Percentiles rank a stretch among this genome's conserved stretches.
These are phyloP conservation scores for Leucogyrophana mollusca DNA, from an alignment of 768 basidiomycete genomes.

Conservation along the genomic window DNA sequence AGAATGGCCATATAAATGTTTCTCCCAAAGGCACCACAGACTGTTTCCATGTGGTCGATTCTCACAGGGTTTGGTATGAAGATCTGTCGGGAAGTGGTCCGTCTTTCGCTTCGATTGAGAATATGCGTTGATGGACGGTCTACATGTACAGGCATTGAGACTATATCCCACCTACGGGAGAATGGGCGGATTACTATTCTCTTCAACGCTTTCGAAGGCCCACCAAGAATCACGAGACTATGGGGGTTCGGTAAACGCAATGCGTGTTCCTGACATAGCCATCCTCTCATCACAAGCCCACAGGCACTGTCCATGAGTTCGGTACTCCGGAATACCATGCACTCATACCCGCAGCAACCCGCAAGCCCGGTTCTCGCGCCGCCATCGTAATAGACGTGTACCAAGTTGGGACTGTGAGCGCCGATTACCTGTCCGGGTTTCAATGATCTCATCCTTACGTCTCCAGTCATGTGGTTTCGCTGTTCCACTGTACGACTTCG, in stretches of 20 bases:
- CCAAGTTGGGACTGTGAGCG: conserved; percentile 47
- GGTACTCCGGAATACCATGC: conserved; percentile 59
- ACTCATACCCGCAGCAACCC: conserved; percentile 44
- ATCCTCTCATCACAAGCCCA: neutral
- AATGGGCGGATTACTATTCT: conserved; percentile 64
- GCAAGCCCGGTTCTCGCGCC: conserved; percentile 59
- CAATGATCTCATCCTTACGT: neutral
- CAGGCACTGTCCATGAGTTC: conserved; percentile 62
- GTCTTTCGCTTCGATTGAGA: too few species aligned
- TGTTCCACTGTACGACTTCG: conserved; percentile 62
- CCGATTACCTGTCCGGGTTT: neutral
- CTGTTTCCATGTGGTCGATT: conserved; percentile 58
- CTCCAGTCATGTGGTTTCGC: conserved; percentile 64
- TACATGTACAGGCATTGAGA: conserved; percentile 68
- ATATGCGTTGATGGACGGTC: too few species aligned
- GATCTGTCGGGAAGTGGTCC: conserved; percentile 68
- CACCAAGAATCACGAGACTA: conserved; percentile 56
- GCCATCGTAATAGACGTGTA: conserved; percentile 60
- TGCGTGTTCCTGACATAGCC: neutral
- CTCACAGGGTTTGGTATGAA: conserved; percentile 67
- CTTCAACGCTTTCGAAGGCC: conserved; percentile 62
- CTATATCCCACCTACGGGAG: conserved; percentile 60
- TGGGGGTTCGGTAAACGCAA: conserved; percentile 50
- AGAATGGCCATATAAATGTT: conserved; percentile 60
- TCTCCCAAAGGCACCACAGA: conserved; percentile 69